These are phyloP conservation scores for Globisporangium paroecandrum DNA, from an alignment of 352 stramenopile species.

Conservation along the genomic window DNA sequence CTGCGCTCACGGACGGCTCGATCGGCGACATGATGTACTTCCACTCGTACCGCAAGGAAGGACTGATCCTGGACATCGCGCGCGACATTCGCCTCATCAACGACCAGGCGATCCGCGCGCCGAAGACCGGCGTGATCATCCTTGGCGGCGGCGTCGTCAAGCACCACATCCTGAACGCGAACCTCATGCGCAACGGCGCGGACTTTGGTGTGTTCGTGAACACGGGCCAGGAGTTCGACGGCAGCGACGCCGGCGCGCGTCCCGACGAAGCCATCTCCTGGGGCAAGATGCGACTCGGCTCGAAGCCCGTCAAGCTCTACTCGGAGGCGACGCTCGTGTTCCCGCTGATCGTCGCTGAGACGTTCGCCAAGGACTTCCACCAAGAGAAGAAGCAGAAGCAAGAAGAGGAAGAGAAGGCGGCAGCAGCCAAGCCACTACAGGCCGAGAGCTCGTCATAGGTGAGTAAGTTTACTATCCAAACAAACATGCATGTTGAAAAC, in stretches of 20 bases:
- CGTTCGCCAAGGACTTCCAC: constrained; percentile 96
- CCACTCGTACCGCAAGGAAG: constrained; percentile 98
- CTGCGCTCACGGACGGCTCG: constrained; percentile 98
- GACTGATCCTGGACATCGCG: constrained; percentile 97
- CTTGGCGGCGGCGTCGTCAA: constrained; percentile 98
- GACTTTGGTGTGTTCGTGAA: constrained; percentile 99
- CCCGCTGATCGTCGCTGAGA: constrained; percentile 98
- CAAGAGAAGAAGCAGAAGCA: constrained; percentile 31
- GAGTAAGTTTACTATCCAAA: not conserved
- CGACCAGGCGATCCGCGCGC: constrained; percentile 94
- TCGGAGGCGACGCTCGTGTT: constrained; percentile 98
- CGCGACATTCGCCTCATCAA: constrained; percentile 98
- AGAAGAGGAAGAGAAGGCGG: not conserved
- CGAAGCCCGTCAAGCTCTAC: constrained; percentile 96
- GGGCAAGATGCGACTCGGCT: constrained; percentile 96
- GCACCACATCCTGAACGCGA: constrained; percentile 99
- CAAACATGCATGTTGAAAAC: not conserved
- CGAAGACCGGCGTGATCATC: constrained; percentile 97
- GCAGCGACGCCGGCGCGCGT: constrained; percentile 96
- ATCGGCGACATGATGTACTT: constrained; percentile 99
- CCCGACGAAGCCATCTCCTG: constrained; percentile 99
- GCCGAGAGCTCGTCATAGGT: constrained; percentile 5
- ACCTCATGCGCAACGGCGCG: constrained; percentile 99
- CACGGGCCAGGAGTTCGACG: constrained; percentile 98
- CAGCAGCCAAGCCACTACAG: not conserved